phyloP scores from a whole-genome alignment of 495 filamentous ascomycete species.

The Penicillium macrosclerotiorum region DNA sequence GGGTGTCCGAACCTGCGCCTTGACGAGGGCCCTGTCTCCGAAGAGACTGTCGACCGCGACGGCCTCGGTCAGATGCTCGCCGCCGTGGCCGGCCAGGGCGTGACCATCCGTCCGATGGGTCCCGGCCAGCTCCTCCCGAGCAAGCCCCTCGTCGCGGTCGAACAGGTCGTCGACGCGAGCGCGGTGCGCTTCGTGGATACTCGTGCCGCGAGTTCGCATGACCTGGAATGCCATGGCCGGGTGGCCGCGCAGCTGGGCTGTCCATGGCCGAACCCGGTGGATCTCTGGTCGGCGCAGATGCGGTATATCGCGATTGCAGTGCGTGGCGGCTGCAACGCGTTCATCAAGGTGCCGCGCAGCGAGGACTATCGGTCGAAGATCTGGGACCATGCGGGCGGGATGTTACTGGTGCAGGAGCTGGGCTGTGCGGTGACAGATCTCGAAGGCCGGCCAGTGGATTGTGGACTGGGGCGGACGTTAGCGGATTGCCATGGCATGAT shows the following conservation, averaged over 20 bases:
- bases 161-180: constrained; percentile 27
- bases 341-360: constrained; percentile 60
- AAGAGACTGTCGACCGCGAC: constrained; percentile 46
- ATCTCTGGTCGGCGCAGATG: constrained; percentile 63
- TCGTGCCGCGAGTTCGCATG: constrained; percentile 36
- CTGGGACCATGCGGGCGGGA: constrained; percentile 72
- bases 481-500: constrained; percentile 44
- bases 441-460: constrained; percentile 43
- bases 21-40: constrained; percentile 34
- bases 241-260: constrained; percentile 48
- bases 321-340: constrained; percentile 54
- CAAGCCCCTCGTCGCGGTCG: constrained; percentile 29
- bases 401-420: constrained; percentile 64
- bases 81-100: constrained; percentile 55
- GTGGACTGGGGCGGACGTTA: constrained; percentile 39
- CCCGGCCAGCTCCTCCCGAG: constrained; percentile 33
- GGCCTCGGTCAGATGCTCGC: constrained; percentile 56
- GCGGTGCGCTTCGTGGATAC: constrained; percentile 52
- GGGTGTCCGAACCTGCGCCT: constrained; percentile 56
- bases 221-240: constrained; percentile 42
- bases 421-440: constrained; percentile 64
- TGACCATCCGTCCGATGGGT: constrained; percentile 49
- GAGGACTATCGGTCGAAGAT: constrained; percentile 55
- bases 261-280: constrained; percentile 47
- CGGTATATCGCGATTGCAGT: constrained; percentile 62